Evolutionary conservation across 1,284 basidiomycete species (phyloP), one percentile per base, ranked within the genome.

Genomic region (Ceratobasidium sp.): DNA sequence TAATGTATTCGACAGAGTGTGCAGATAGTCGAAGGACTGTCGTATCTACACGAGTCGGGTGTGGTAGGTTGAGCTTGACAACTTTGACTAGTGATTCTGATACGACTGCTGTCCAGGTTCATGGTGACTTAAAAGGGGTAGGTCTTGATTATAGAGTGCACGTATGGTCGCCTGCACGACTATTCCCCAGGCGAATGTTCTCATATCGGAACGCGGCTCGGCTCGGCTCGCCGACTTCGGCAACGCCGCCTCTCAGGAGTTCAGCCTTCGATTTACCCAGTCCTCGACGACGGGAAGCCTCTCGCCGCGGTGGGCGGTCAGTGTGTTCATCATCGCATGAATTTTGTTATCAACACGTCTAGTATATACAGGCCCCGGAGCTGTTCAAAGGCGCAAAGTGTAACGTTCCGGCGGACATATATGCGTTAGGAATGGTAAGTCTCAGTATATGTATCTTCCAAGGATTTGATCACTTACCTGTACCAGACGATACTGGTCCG

Each of bases 91-190:
- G 33, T 33, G 33, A 33, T 4, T 1, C 10, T 23, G 13, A 55
- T 3, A 10, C 15, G 4, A 33, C 33, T 53, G 4, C 7, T 28
- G 23, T 1, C 15, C 20, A 73, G 71, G 44, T 73, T 49, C 71
- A 73, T 51, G 71, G 71, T n/a, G 71, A 73, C 44, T 26, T 73
- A 1, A 73, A 73, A 46, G 71, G 20, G 2, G 71, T 73, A n/a
- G 20, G 71, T 63, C n/a, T 39, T 33, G 33, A 1, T n/a, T 12
- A 2, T 2, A 15, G 0, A 9, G 28, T 13, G n/a, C 20, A 40
- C 6, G 10, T 28, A n/a, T 44, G 13, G 26, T 26, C 5, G 26
- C 3, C 49, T 1, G 4, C 4, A 33, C 33, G 5, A 51, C 5
- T 51, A 1, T 9, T 3, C 4, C 5, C 0, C 23, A 67, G 64